phyloP scores from a whole-genome alignment of 257 asterid genomes.

The Fraxinus pennsylvanica region DNA sequence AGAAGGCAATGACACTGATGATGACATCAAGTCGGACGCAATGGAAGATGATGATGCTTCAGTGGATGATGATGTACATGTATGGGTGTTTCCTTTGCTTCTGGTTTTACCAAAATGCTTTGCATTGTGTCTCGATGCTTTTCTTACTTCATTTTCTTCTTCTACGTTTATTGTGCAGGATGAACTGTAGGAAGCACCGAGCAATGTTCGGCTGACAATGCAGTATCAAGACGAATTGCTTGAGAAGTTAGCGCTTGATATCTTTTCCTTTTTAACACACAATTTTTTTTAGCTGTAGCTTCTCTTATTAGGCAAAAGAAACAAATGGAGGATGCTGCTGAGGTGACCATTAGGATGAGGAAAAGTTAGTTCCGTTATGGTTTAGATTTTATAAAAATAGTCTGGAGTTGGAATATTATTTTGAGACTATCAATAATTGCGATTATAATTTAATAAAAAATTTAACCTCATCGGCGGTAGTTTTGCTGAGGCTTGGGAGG shows the following conservation, averaged over 20 bases:
- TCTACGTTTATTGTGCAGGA: slow-evolving; percentile 48
- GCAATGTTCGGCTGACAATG: slow-evolving; percentile 21
- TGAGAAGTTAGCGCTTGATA: slow-evolving; percentile 21
- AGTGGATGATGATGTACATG: slow-evolving; percentile 53
- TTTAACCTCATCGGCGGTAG: too few species aligned
- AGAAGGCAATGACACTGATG: too few species aligned
- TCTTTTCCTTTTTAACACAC: slow-evolving; percentile 13
- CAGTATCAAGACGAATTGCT: slow-evolving; percentile 25
- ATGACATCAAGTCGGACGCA: slow-evolving; percentile 37
- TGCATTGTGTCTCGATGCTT: background rate
- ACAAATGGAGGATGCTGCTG: slow-evolving; percentile 28
- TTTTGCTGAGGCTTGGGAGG: too few species aligned
- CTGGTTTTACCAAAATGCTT: background rate
- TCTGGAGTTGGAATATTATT: too few species aligned
- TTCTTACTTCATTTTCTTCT: background rate
- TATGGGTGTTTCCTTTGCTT: slow-evolving; percentile 28
- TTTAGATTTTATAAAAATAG: too few species aligned
- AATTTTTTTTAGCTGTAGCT: slow-evolving; percentile 32
- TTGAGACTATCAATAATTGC: too few species aligned
- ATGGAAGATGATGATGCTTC: slow-evolving; percentile 40
- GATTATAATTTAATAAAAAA: too few species aligned
- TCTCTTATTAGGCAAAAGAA: slow-evolving; percentile 29
- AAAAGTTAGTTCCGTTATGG: too few species aligned
- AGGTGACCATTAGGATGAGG: too few species aligned
- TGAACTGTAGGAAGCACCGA: slow-evolving; percentile 55